These are phyloP conservation scores for Maudiozyma bulderi DNA, from an alignment of 805 yeast genomes.

Conservation along the genomic window DNA sequence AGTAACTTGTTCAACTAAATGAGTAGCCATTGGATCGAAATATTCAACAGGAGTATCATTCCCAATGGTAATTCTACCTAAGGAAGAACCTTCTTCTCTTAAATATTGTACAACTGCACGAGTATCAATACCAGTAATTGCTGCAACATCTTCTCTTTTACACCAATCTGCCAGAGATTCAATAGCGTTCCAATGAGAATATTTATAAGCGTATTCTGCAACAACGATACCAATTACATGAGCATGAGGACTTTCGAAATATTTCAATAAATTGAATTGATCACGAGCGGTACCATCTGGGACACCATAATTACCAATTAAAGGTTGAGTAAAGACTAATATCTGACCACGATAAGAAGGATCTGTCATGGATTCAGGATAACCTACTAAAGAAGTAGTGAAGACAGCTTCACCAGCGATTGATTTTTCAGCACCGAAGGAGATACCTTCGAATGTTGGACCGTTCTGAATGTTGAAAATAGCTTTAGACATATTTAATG, in stretches of 20 bases:
- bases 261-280: conserved; percentile 74
- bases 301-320: conserved; percentile 97
- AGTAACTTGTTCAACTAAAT: conserved; percentile 86
- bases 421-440: conserved; percentile 91
- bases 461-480: conserved; percentile 87
- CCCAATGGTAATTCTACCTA: conserved; percentile 83
- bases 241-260: conserved; percentile 82
- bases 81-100: conserved; percentile 92
- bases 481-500: conserved; percentile 48
- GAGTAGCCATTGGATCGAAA: conserved; percentile 81
- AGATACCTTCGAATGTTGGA: conserved; percentile 84
- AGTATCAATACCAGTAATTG: conserved; percentile 95
- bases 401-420: conserved; percentile 96
- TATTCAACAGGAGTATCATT: conserved; percentile 38
- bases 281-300: conserved; percentile 79
- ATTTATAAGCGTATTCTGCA: conserved; percentile 87
- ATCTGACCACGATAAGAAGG: conserved; percentile 97
- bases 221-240: conserved; percentile 97
- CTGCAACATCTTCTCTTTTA: conserved; percentile 90
- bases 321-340: conserved; percentile 91
- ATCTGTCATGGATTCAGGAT: conserved; percentile 98
- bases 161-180: conserved; percentile 95
- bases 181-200: conserved; percentile 99
- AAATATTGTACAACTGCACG: conserved; percentile 85
- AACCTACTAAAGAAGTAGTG: conserved; percentile 95